Base-by-base conservation (phyloP, 345 rosid species). In the Salix suchowensis region DNA sequence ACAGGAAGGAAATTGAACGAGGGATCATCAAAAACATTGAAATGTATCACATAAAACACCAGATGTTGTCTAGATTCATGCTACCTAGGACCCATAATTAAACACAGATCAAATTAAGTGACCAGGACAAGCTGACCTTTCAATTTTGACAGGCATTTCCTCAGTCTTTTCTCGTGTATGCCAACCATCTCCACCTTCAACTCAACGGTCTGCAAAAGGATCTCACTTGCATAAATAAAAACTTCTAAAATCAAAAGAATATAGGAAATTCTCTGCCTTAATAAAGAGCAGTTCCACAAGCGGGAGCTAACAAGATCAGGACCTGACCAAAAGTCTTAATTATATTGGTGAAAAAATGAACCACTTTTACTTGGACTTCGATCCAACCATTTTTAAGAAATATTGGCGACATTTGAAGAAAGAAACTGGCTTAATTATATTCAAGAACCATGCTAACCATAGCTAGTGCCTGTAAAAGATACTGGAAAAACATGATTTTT, bases 171-270 rank as follows among this genome's bases (percentile, higher is more conserved):
- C 81, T 86, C 88, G 46, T 86, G 86, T 40, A 86, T 83, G 54
- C 88, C 85, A 9, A 86, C 88, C 88, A 86, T 86, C 72, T 86
- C 88, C 64, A 86, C 86, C 80, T 81, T 86, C 70, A 86, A 73
- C 70, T 86, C 88, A 8, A 86, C 85, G 4, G 75, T 83, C 88
- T 86, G 83, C 86, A 76, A 50, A 73, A 76, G 24, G 61, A 55
- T 4, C n/a, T 50, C 19, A 26, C 68, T 62, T 46, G 23, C 7
- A 19, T 73, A 11, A 40, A 11, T 42, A 42, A 11, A 42, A 42
- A 42, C 46, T 42, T 42, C 46, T 11, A 42, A 42, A 42, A 42
- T 12, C 13, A 2, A 42, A 42, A 42, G 46, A 42, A 42, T 42
- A 42, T 42, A 42, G 46, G 46, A 42, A 11, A 42, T 12, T 11